phyloP scores from a whole-genome alignment of 2,329 filamentous ascomycete genomes.

The Didymella glomerata region DNA sequence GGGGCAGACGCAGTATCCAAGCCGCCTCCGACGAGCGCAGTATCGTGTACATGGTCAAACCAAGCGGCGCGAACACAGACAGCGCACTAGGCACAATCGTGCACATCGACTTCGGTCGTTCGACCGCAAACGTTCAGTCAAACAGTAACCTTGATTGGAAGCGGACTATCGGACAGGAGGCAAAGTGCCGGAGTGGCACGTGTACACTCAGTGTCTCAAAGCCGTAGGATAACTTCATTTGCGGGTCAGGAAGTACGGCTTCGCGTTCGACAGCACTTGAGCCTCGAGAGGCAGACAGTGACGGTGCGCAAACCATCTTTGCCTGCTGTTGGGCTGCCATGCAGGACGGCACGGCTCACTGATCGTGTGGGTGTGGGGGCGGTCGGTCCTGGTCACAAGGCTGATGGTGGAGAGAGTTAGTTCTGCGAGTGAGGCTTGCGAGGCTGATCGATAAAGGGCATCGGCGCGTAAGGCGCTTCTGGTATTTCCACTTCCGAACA shows the following conservation, averaged over 20 bases:
- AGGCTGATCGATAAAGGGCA: not conserved
- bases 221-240: too few relatives aligned
- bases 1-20: constrained; percentile 31
- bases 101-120: constrained; percentile 43
- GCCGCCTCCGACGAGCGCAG: constrained; percentile 45
- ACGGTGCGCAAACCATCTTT: not conserved
- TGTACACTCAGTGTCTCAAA: too few relatives aligned
- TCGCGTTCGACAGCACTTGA: not conserved
- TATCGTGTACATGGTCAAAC: constrained; percentile 47
- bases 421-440: not conserved
- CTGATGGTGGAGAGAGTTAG: not conserved
- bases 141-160: constrained; percentile 15
- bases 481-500: not conserved
- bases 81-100: constrained; percentile 40
- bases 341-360: constrained; percentile 8
- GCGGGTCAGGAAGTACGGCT: too few relatives aligned
- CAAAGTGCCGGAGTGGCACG: constrained; percentile 15
- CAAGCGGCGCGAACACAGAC: constrained; percentile 13
- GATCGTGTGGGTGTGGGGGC: not conserved
- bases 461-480: not conserved
- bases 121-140: not conserved
- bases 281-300: constrained; percentile 2
- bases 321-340: constrained; percentile 17
- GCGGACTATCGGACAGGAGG: constrained; percentile 18
- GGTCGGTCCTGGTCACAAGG: constrained; percentile 3